Evolutionary conservation across 768 basidiomycete species (phyloP).

Genomic region (Pleurotus cornucopiae): DNA sequence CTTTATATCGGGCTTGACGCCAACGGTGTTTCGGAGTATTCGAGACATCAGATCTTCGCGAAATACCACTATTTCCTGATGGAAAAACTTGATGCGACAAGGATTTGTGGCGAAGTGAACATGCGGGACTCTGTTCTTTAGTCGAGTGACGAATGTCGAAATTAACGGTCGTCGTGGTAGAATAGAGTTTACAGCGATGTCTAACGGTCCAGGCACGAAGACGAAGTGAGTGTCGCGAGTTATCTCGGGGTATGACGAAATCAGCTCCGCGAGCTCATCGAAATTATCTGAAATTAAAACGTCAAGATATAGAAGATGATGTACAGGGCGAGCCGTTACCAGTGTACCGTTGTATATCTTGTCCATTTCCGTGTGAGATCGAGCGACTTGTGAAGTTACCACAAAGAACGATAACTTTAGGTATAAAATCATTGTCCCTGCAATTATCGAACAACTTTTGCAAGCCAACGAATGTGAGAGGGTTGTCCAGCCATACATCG

Average conservation of each 20-base stretch:
- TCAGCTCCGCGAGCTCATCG: conserved; percentile 79
- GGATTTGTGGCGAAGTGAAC: conserved; percentile 86
- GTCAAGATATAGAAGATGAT: too few species aligned
- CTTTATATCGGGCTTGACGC: conserved; percentile 75
- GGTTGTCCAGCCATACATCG: conserved; percentile 93
- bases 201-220: conserved; percentile 91
- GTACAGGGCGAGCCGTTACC: conserved; percentile 37
- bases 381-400: conserved; percentile 92
- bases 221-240: conserved; percentile 83
- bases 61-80: conserved; percentile 93
- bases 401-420: conserved; percentile 86
- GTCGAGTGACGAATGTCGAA: conserved; percentile 62
- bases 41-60: conserved; percentile 90
- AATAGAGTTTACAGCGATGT: conserved; percentile 76
- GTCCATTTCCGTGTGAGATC: conserved; percentile 71
- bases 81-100: conserved; percentile 90
- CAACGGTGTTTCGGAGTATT: conserved; percentile 89
- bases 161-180: conserved; percentile 82
- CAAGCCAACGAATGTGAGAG: conserved; percentile 74
- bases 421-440: conserved; percentile 81
- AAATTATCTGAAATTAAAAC: conserved; percentile 62
- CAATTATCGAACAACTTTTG: conserved; percentile 87
- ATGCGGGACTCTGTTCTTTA: conserved; percentile 73
- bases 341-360: conserved; percentile 81
- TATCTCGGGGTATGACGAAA: conserved; percentile 76